Base-by-base conservation (phyloP, 2,329 filamentous ascomycete species). In the Rhytidhysteron rufulum region DNA sequence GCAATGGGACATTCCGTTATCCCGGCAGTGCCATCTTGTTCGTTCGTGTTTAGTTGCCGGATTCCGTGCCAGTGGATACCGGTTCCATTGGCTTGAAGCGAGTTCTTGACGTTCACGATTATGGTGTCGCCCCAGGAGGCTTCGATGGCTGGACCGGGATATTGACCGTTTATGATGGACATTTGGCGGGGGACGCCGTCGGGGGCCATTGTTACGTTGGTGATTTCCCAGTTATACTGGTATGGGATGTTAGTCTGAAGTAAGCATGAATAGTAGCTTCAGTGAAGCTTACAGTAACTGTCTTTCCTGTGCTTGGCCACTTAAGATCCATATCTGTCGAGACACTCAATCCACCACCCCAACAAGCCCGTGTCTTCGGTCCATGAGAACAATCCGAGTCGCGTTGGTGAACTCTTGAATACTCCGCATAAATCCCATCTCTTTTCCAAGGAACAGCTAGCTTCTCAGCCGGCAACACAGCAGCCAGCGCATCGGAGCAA, bases 1-100 rank as follows among this genome's bases (percentile, higher is more conserved):
- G 80, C 68, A 43, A 86, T 79, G 2, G 84, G 83, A 47, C 84
- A 88, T 58, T 88, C 82, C 9, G 75, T 77, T 18, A 78, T 56
- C 20, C 73, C 70, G 18, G 65, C 66, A 4, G 69, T 66, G 9
- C 72, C 72, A 46, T 75, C 72, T 48, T 65, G 60, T 32, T 71
- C 55, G 18, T 63, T 62, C 6, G 59, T 61, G 27, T 65, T 57
- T 6, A 69, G 49, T 47, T 73, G 70, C 17, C 70, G 55, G 9
- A 77, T 21, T 0, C 74, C 74, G 44, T 78, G 75, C 69, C 70
- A 77, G 47, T 77, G 74, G 21, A 77, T 65, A 5, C 68, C 58
- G 6, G 73, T 77, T 22, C 73, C 74, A 37, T 77, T 74, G 25
- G 65, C 54, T 25, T 41, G 34, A 2, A 68, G 50, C 9, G 49